Base-by-base conservation (phyloP, 1,139 yeast genomes). In the Petasospora rhodanensis region DNA sequence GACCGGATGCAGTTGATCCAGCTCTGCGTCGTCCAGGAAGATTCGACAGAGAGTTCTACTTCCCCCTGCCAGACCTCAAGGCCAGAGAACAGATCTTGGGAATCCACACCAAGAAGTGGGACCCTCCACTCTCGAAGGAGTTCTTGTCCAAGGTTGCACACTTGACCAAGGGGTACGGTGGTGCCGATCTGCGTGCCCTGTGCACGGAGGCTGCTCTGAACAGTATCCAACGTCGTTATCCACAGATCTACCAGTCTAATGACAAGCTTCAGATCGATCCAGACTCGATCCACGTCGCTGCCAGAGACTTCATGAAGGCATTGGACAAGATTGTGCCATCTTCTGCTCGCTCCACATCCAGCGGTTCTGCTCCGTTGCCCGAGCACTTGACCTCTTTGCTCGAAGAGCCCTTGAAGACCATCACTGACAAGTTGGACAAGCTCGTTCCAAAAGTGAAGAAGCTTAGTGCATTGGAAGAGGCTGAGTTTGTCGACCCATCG, bases 1-100 rank as follows among this genome's bases (percentile, higher is more conserved):
- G 99, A 49, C 99, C 98, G 0, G 98, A 93, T 58, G 85, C 97
- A 0, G 82, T 93, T 13, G 99, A 93, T 61, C 96, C 98, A 0
- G 98, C 98, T 0, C 68, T 93, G 41, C 74, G 99, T 56, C 74
- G 99, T 50, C 98, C 98, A 0, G 99, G 99, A 2, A 73, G 99
- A 56, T 93, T 93, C 54, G 99, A 93, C 54, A 73, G 98, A 41
- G 99, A 93, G 56, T 91, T 93, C 52, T 87, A 85, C 57, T 91
- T 91, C 67, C 95, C 98, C 4, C 65, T 91, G 34, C 99, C 99
- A 1, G 95, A 86, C 52, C 52, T 75, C 8, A 72, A 73, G 24
- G 86, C 97, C 1, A 70, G 99, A 49, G 72, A 73, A 37, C 78
- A 82, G 45, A 91, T 91, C 37, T 61, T 91, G 35, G 61, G 72